Evolutionary conservation across 1,139 yeast genomes (phyloP).

Genomic region (Blastobotrys niveus): DNA sequence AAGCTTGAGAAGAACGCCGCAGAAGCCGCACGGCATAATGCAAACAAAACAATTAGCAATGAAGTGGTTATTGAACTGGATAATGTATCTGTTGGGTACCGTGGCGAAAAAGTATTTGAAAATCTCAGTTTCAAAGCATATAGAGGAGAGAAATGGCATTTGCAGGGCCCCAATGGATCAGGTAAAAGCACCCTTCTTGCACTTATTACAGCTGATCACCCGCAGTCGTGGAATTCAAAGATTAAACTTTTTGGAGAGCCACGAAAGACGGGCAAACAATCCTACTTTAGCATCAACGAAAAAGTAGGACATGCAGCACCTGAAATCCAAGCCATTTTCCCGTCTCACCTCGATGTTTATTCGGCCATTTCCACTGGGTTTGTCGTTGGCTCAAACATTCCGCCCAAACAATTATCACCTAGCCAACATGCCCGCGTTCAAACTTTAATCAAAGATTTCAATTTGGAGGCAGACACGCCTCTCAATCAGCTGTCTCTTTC

Average conservation of each 20-base stretch:
- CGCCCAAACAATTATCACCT: constrained; percentile 36
- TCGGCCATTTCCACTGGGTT: constrained; percentile 72
- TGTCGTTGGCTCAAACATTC: constrained; percentile 54
- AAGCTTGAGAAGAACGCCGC: constrained; percentile 1
- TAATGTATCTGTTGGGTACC: constrained; percentile 61
- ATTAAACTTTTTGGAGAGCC: constrained; percentile 58
- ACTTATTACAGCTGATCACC: constrained; percentile 87
- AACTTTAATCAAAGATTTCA: constrained; percentile 29
- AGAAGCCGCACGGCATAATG: not conserved
- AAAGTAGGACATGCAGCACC: constrained; percentile 87
- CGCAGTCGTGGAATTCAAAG: constrained; percentile 84
- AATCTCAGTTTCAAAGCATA: constrained; percentile 62
- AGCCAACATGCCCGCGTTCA: constrained; percentile 38
- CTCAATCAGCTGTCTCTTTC: constrained; percentile 59
- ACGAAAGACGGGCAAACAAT: constrained; percentile 70
- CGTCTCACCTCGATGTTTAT: constrained; percentile 46
- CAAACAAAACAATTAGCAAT: constrained; percentile 39
- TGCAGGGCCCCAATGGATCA: constrained; percentile 83
- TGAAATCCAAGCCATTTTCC: constrained; percentile 81
- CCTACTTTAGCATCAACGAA: constrained; percentile 72
- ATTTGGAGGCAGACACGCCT: constrained; percentile 32
- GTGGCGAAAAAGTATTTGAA: constrained; percentile 53
- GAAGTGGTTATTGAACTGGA: constrained; percentile 65
- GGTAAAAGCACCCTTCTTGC: constrained; percentile 89
- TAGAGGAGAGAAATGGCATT: constrained; percentile 79